Evolutionary conservation across 2,329 filamentous ascomycete genomes (phyloP), one percentile per base, ranked within the genome.

Genomic region (Alternaria consortialis): DNA sequence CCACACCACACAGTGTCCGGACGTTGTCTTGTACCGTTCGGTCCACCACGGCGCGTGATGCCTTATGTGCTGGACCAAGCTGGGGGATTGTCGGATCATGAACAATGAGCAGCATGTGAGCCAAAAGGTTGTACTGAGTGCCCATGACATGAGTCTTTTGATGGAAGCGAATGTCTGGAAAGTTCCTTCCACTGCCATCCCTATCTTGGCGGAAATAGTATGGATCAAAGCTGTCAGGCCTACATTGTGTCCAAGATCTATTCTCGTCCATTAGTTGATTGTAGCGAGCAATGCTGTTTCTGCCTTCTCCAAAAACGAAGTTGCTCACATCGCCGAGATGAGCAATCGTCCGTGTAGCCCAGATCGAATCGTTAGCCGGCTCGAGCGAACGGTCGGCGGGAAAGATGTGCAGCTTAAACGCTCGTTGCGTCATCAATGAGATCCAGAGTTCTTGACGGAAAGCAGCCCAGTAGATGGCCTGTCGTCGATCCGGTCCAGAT

Each of bases 271-370:
- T 74, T 23, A 77, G 64, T 52, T 74, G 71, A 11, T 63, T 65
- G 56, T 72, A 79, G 15, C 72, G 63, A 17, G 64, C 51, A 27
- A 76, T 60, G 42, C 70, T 75, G 32, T 77, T 74, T 47, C 74
- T 69, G 3, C 70, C 74, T 54, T 77, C 74, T 2, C 75, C 75
- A 51, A 78, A 78, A 0, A 70, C 75, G 47, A 78, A 77, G 25
- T 77, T 77, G 50, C 74, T 73, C 7, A 77, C 77, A 43, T 79
- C 77, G 8, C 73, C 77, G 6, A 78, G 66, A 61, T 78, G 77
- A 7, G 74, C 74, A 43, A 81, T 81, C 17, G 79, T 80, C 11
- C 80, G 74, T 34, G 79, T 80, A 17, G 80, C 79, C 80, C 79
- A 82, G 7, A 77, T 71, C 5, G 78, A 79, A 56, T 81, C 80